These are phyloP conservation scores for Fusarium sp. DNA, from an alignment of 2,329 filamentous ascomycete species.

Conservation along the genomic window DNA sequence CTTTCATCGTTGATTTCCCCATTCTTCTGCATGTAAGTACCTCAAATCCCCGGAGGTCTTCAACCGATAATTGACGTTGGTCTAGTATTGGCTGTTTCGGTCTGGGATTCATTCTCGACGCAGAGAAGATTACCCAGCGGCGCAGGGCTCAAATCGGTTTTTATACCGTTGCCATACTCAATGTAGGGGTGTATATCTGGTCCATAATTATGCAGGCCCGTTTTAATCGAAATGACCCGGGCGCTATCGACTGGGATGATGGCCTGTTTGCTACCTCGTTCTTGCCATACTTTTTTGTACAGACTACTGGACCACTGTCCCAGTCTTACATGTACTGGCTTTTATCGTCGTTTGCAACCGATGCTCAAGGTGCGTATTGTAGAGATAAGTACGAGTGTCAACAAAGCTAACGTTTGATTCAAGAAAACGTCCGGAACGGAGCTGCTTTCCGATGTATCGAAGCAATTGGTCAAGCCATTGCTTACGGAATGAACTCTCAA, in stretches of 20 bases:
- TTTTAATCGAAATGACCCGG: slow-evolving; percentile 1
- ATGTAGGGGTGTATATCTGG: slow-evolving; percentile 19
- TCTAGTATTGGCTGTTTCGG: slow-evolving; percentile 8
- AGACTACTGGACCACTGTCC: slow-evolving; percentile 12
- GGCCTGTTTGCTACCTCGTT: background rate
- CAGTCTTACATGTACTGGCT: slow-evolving; percentile 31
- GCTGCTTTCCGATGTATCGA: slow-evolving; percentile 22
- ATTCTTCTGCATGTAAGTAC: slow-evolving; percentile 25
- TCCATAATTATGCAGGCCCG: slow-evolving; percentile 21
- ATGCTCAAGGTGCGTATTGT: slow-evolving; percentile 9
- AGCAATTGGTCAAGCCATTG: slow-evolving; percentile 13
- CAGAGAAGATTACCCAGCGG: slow-evolving; percentile 5
- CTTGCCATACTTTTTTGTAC: slow-evolving; percentile 20
- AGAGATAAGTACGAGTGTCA: rapidly evolving
- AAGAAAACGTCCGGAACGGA: slow-evolving; percentile 22
- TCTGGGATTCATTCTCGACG: slow-evolving; percentile 18
- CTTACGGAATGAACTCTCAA: slow-evolving; percentile 24
- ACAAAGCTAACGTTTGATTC: rapidly evolving
- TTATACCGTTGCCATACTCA: slow-evolving; percentile 11
- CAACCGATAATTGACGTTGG: rapidly evolving
- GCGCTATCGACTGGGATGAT: slow-evolving; percentile 20
- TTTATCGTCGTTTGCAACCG: slow-evolving; percentile 15
- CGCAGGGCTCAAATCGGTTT: slow-evolving; percentile 20
- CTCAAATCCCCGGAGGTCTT: rapidly evolving
- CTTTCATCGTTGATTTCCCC: slow-evolving; percentile 22